Percentiles rank a stretch among this genome's conserved stretches.
These are phyloP conservation scores for Aspergillus cavernicola DNA, from an alignment of 495 filamentous ascomycete species.

Conservation along the genomic window DNA sequence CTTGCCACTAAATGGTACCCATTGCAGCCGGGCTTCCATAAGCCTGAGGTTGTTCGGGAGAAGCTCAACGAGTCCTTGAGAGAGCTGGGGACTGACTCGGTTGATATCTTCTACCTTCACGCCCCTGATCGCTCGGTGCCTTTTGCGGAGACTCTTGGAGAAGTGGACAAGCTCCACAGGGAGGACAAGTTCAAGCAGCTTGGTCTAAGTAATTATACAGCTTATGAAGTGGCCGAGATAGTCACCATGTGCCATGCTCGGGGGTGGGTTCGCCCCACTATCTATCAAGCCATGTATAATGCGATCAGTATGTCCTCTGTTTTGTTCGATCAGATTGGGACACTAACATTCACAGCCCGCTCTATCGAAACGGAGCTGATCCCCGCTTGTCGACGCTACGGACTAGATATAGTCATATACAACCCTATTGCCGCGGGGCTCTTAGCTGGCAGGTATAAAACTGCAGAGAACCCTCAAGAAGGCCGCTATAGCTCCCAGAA, in stretches of 20 bases:
- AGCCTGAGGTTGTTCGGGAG: slow-evolving; percentile 55
- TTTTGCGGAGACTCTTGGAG: slow-evolving; percentile 75
- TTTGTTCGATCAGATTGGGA: slow-evolving; percentile 57
- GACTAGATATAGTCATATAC: slow-evolving; percentile 82
- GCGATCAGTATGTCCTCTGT: slow-evolving; percentile 42
- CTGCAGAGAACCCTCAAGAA: slow-evolving; percentile 56
- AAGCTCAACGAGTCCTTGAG: slow-evolving; percentile 60
- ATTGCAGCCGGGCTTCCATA: slow-evolving; percentile 50
- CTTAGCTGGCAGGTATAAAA: slow-evolving; percentile 81
- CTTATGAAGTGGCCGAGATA: slow-evolving; percentile 89
- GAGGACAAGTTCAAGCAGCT: slow-evolving; percentile 81
- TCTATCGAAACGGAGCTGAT: slow-evolving; percentile 78
- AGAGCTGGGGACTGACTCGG: slow-evolving; percentile 68
- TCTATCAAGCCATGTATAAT: slow-evolving; percentile 65
- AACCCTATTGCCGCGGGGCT: slow-evolving; percentile 84
- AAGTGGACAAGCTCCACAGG: slow-evolving; percentile 75
- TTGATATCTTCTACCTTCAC: slow-evolving; percentile 89
- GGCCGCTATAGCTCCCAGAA: slow-evolving; percentile 64
- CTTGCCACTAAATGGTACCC: slow-evolving; percentile 86
- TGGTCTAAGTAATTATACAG: slow-evolving; percentile 82
- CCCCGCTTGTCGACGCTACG: slow-evolving; percentile 72
- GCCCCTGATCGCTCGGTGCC: slow-evolving; percentile 74
- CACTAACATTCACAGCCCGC: slow-evolving; percentile 62
- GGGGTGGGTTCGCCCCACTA: slow-evolving; percentile 58
- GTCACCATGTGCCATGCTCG: slow-evolving; percentile 72